Base-by-base conservation (phyloP, 2,329 filamentous ascomycete genomes). In the Colletotrichum navitas region DNA sequence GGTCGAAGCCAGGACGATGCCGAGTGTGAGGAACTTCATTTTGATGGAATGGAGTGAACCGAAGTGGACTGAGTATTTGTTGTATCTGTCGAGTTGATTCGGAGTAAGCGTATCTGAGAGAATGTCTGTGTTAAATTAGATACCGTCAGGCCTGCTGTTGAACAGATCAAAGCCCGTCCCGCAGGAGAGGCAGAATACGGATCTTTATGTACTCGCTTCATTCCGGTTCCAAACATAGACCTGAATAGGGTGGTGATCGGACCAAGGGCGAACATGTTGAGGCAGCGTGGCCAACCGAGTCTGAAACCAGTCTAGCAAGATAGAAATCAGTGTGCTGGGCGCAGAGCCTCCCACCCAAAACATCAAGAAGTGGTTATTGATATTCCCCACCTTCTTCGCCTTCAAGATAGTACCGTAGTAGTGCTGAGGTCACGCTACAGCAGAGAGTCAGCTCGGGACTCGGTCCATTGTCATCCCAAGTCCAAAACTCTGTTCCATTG, bases 381-480 rank as follows among this genome's bases (percentile, higher is more conserved):
- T 59, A 54, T 56, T 45, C 43, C 43, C 52, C 68, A 63, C 68
- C 45, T 47, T 39, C 36, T 29, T 39, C 29, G 14, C 10, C 49
- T 21, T 63, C 43, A 63, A 59, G 54, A 71, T 59, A 63, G 54
- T n/a, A n/a, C n/a, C n/a, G n/a, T 45, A 68, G 68, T 52, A 41
- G 11, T 29, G 58, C 63, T 60, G 65, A 71, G 65, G 65, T 68
- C 68, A 71, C 45, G 29, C 65, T 65, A 71, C 45, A 36, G 45
- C 36, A 63, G 58, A 47, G 65, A 59, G 26, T 52, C 18, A 45
- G 54, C 55, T 63, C 59, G 59, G 68, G 51, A 68, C 59, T 60
- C 68, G 68, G 64, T 71, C 68, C 68, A 68, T 71, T 52, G 45
- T 68, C 68, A 52, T 71, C 68, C 68, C 45, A 71, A 63, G 64